These are phyloP conservation scores for Jacaranda copaia DNA, from an alignment of 257 asterid species.

Conservation along the genomic window DNA sequence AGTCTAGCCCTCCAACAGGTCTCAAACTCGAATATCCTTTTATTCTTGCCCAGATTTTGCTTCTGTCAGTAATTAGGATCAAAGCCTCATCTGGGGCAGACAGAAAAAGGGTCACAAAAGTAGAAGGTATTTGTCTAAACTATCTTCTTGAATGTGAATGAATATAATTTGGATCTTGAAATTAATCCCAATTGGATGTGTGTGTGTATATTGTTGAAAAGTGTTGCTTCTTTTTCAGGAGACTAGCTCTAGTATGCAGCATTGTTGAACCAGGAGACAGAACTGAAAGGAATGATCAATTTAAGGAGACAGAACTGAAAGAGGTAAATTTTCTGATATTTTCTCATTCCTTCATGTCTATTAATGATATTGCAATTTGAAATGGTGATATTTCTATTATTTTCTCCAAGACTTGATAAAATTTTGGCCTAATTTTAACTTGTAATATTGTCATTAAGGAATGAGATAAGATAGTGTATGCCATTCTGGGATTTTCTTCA, in stretches of 20 bases:
- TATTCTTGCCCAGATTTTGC: conserved; percentile 26
- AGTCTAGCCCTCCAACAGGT: conserved; percentile 6
- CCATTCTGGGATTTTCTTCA: conserved; percentile 14
- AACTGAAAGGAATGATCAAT: no score
- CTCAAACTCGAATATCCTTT: conserved; percentile 22
- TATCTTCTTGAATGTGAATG: no score
- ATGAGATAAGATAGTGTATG: conserved; percentile 2
- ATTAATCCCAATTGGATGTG: no score
- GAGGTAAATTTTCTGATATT: conserved; percentile 62
- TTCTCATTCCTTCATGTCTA: conserved; percentile 13
- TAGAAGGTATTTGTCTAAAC: conserved; percentile 24
- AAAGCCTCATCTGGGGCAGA: conserved; percentile 14
- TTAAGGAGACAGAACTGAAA: conserved; percentile 71
- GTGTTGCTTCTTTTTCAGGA: conserved; percentile 36
- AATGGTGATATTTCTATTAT: conserved; percentile 21
- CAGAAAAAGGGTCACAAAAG: conserved; percentile 9
- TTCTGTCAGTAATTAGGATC: conserved; percentile 10
- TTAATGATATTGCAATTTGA: conserved; percentile 29
- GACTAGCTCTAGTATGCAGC: conserved; percentile 31
- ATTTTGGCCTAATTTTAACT: neutral
- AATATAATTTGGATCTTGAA: neutral
- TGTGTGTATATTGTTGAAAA: neutral
- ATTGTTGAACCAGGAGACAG: conserved; percentile 36
- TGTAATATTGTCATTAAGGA: neutral
- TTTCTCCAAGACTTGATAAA: neutral